Conservation (phyloP, 352 stramenopile species). For the Blastocystis sp. region DNA sequence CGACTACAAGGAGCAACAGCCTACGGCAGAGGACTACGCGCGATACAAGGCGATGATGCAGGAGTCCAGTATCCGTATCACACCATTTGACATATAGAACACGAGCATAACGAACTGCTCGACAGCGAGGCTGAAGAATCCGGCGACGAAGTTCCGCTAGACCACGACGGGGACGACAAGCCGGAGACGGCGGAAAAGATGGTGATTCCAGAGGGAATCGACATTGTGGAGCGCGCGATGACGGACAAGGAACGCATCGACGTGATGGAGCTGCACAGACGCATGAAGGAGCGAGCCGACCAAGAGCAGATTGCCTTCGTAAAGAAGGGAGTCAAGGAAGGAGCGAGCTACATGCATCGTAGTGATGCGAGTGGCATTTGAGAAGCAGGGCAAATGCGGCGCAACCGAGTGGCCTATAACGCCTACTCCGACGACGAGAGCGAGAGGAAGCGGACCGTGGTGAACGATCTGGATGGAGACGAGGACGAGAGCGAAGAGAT, state of each 20-base stretch:
- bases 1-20: conserved; percentile 23
- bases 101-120: neutral
- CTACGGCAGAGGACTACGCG: conserved; percentile 20
- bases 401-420: conserved; percentile 22
- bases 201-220: conserved; percentile 25
- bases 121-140: conserved; percentile 52
- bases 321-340: conserved; percentile 18
- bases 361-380: neutral
- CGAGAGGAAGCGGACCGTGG: neutral
- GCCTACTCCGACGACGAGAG: conserved; percentile 17
- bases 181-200: neutral
- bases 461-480: neutral
- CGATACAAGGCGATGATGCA: conserved; percentile 40
- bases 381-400: conserved; percentile 12
- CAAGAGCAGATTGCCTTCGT: conserved; percentile 1
- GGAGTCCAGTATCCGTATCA: neutral
- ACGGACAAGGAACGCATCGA: conserved; percentile 1
- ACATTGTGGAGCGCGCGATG: conserved; percentile 20
- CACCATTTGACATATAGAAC: neutral
- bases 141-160: neutral
- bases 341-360: conserved; percentile 20
- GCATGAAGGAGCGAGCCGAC: conserved; percentile 24
- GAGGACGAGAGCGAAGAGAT: conserved; percentile 1
- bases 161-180: neutral
- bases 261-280: neutral